Base-by-base conservation (phyloP, 257 asterid genomes). In the Penstemon eatonii region DNA sequence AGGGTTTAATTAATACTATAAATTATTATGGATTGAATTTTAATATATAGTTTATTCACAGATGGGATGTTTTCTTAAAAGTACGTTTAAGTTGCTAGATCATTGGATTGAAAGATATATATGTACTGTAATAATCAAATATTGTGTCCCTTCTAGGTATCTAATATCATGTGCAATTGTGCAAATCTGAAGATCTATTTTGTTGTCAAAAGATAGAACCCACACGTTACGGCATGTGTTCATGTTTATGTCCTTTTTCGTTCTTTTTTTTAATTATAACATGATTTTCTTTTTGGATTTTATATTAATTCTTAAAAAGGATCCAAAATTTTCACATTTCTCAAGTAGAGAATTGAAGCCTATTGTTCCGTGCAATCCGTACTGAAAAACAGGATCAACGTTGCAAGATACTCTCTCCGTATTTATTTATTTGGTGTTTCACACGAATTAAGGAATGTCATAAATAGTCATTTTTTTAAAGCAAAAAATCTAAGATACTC, bases 321-420 rank as follows among this genome's bases (percentile, higher is more conserved):
- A 67, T 46, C 58, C 59, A 68, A 75, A 68, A 42, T 15, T 25
- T 65, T 72, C 75, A 69, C 81, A 65, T 46, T 68, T 71, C 60
- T 60, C 72, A 39, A 74, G 72, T 43, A 12, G 13, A 66, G 68
- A 39, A 38, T 70, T 47, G 39, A 74, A 63, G 66, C 60, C 75
- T 60, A 59, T 51, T 52, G 36, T 71, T 66, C 81, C 81, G 81
- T 80, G 81, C 84, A 66, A 49, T 72, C 79, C 79, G 86, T 81
- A 73, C 81, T 11, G 9, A 13, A 53, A 67, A 49, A 74, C 60
- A 76, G 77, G 76, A 73, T 73, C 84, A 69, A 59, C 80, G 63
- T 71, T 62, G 72, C 66, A 46, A 59, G 6, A 25, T 15, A 15
- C 18, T 15, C 18, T 15, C 18, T 15, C 18, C 18, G 18, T 15